A percentile compares a stretch with the other conserved stretches of the same genome.
phyloP scores from a whole-genome alignment of 2,329 filamentous ascomycete genomes.

The Beauveria scarabaeidicola region DNA sequence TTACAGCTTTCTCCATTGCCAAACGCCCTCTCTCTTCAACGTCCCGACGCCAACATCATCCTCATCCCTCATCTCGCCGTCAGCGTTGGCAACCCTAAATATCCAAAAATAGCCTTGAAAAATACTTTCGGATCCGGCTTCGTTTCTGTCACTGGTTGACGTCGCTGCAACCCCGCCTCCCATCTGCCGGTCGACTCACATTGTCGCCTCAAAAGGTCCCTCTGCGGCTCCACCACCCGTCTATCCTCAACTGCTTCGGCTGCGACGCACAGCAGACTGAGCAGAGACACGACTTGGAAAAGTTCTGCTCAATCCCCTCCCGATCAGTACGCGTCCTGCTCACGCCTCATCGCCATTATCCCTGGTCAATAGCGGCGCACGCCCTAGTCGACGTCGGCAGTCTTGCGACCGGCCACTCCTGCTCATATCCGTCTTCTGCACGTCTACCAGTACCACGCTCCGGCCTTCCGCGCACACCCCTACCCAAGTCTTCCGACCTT shows the following conservation, averaged over 20 bases:
- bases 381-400: neutral
- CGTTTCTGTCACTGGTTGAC: neutral
- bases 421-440: neutral
- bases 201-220: conserved; percentile 1
- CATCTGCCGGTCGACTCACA: conserved; percentile 7
- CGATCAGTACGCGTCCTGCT: neutral
- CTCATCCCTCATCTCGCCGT: neutral
- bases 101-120: neutral
- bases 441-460: conserved; percentile 1
- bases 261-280: neutral
- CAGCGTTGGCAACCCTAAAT: neutral
- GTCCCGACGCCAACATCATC: neutral
- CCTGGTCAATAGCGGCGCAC: neutral
- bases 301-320: neutral
- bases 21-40: conserved; percentile 1
- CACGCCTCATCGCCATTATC: neutral
- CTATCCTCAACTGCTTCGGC: conserved; percentile 1
- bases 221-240: conserved; percentile 1
- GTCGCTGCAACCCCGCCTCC: neutral
- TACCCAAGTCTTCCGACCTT: neutral
- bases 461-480: conserved; percentile 2
- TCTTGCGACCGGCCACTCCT: neutral
- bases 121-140: neutral
- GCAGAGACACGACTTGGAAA: neutral
- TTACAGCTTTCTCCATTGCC: neutral